Conservation (phyloP, 2,329 filamentous ascomycete genomes). For the Onygenales sp. region DNA sequence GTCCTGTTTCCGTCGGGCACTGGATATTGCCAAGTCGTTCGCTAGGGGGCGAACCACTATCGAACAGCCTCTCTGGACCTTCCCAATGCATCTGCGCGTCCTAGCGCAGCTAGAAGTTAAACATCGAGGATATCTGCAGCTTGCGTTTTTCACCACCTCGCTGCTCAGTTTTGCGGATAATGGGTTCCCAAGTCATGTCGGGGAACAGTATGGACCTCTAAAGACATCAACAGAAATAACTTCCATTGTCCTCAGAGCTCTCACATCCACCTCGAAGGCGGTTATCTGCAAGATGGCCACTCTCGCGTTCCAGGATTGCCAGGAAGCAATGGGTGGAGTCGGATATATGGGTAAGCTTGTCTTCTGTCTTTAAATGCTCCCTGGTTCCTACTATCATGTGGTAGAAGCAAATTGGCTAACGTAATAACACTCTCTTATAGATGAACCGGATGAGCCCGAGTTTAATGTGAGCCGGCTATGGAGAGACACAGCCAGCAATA, state of each 20-base stretch:
- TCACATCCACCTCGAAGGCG: constrained; percentile 11
- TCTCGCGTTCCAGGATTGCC: constrained; percentile 20
- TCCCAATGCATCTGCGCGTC: constrained; percentile 15
- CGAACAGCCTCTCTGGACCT: constrained; percentile 13
- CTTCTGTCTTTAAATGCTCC: no score
- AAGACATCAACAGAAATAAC: neutral
- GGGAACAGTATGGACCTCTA: neutral
- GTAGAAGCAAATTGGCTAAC: no score
- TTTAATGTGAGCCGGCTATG: constrained; percentile 55
- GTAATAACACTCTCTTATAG: constrained; percentile 4
- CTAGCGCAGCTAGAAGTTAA: constrained; percentile 17
- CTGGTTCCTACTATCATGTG: no score
- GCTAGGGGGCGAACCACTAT: constrained; percentile 16
- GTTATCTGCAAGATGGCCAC: constrained; percentile 15
- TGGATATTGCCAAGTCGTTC: constrained; percentile 17
- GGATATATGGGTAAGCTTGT: constrained; percentile 11
- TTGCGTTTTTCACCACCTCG: constrained; percentile 17
- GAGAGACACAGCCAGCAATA: constrained; percentile 42
- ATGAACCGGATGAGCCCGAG: constrained; percentile 36
- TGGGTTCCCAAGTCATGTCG: constrained; percentile 1
- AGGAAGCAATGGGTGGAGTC: constrained; percentile 23
- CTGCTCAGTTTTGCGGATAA: constrained; percentile 16
- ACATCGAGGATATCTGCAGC: constrained; percentile 15
- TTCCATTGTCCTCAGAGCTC: neutral
- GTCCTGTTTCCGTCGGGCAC: constrained; percentile 15